Base-by-base conservation (phyloP, 129 eudicot genomes). In the Arctium minus region DNA sequence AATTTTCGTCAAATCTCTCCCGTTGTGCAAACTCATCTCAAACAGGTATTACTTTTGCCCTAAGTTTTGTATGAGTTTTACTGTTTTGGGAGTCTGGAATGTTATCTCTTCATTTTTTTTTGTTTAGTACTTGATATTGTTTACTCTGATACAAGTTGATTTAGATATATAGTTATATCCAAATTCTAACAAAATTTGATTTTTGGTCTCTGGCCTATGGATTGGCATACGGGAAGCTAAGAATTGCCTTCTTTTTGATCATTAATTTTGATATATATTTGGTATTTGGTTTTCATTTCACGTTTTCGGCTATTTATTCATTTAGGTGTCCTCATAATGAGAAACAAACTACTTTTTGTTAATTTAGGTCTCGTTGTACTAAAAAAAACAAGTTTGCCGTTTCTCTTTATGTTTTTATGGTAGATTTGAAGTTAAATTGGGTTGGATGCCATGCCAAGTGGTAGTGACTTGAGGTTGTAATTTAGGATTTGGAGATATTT, bases 1-100 rank as follows among this genome's bases (percentile, higher is more conserved):
- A 88, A 91, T 86, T 80, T 91, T 62, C 84, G 87, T 4, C 90
- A 88, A 79, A 91, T 93, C 80, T 89, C 96, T 12, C 97, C 98
- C 29, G 74, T 72, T 36, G 97, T 93, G 80, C 96, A 93, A 75
- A 73, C 85, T 72, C 98, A 93, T 87, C 96, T 93, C 74, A 91
- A 93, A 76, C 85, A 84, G 90, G 98, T 89, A 39, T 68, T 7
- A 15, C 15, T 67, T 42, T 70, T 18, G 79, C 69, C 27, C 35
- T 76, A 9, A 37, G 2, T 22, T 22, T 17, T 48, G 17, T 48
- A 48, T 0, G 17, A 48, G 17, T 48, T 48, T 48, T 48, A 48
- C 60, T 27, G 13, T 65, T 27, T 67, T 27, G 12, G 3, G 32
- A 64, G 15, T 76, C 27, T 5, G 13, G 31, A 6, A 12, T 80